phyloP scores from a whole-genome alignment of 1,139 yeast genomes.

The Spencermartinsiella ligniputridi region DNA sequence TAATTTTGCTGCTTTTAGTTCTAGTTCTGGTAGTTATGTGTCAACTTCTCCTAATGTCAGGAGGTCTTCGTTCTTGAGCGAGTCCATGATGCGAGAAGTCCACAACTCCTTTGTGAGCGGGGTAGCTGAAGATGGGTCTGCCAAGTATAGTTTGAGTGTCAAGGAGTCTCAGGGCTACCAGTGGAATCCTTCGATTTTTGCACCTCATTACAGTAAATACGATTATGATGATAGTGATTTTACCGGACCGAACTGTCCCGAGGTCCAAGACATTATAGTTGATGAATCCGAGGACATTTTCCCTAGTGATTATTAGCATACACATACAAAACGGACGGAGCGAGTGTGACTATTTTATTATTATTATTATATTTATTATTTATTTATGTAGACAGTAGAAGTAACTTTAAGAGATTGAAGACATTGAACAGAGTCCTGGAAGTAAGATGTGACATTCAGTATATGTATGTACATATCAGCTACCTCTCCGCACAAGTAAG shows the following conservation, averaged over 20 bases:
- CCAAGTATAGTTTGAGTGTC: constrained; percentile 39
- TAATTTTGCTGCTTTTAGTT: too few relatives aligned
- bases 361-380: neutral
- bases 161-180: constrained; percentile 68
- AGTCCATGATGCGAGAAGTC: constrained; percentile 59
- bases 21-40: too few relatives aligned
- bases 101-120: constrained; percentile 53
- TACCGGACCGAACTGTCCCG: constrained; percentile 13
- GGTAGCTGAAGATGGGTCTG: constrained; percentile 24
- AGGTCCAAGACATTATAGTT: constrained; percentile 21
- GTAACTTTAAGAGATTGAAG: too few relatives aligned
- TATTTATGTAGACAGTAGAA: constrained; percentile 3
- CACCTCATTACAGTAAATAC: constrained; percentile 39
- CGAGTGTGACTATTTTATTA: neutral
- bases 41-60: too few relatives aligned
- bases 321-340: too few relatives aligned
- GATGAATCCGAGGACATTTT: constrained; percentile 23
- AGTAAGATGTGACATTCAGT: too few relatives aligned
- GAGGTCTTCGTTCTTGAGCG: constrained; percentile 55
- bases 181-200: constrained; percentile 63
- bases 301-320: constrained; percentile 19
- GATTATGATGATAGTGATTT: constrained; percentile 12
- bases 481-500: neutral
- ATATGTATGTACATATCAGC: too few relatives aligned
- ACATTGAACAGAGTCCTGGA: too few relatives aligned